These are phyloP conservation scores for Pseudonitzschia pungens DNA, from an alignment of 108 stramenopile genomes.

Conservation along the genomic window DNA sequence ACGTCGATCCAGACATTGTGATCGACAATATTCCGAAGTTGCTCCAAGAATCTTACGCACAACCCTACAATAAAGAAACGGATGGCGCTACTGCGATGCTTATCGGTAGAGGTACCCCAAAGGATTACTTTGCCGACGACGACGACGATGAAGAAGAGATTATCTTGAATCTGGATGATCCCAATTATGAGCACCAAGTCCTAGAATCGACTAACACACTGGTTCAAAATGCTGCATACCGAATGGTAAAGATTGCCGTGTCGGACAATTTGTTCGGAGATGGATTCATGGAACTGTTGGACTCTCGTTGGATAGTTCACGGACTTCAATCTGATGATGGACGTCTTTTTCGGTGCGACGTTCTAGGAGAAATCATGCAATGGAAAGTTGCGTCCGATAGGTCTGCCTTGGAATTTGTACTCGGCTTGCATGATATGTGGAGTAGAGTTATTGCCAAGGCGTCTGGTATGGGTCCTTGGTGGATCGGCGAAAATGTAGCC, in stretches of 20 bases:
- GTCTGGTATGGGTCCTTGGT: conserved; percentile 44
- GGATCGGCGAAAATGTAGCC: conserved; percentile 47
- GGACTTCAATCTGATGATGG: conserved; percentile 61
- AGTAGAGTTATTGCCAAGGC: conserved; percentile 54
- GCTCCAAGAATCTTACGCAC: conserved; percentile 47
- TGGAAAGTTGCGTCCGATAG: conserved; percentile 66
- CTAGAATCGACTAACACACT: conserved; percentile 15
- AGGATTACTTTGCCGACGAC: conserved; percentile 22
- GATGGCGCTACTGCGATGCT: conserved; percentile 61
- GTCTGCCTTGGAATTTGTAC: conserved; percentile 67
- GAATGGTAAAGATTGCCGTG: conserved; percentile 66
- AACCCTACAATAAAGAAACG: conserved; percentile 39
- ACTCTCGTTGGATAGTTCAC: conserved; percentile 79
- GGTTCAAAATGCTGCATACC: conserved; percentile 52
- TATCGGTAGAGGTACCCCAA: conserved; percentile 39
- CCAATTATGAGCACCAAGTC: conserved; percentile 11
- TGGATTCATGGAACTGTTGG: conserved; percentile 46
- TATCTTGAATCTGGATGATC: conserved; percentile 9
- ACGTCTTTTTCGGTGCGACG: conserved; percentile 77
- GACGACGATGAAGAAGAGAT: conserved; percentile 21
- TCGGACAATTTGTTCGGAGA: conserved; percentile 61
- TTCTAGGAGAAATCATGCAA: conserved; percentile 69
- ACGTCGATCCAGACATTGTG: conserved; percentile 59
- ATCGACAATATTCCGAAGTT: conserved; percentile 52
- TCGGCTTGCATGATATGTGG: conserved; percentile 83